phyloP scores from a whole-genome alignment of 2,329 filamentous ascomycete species.

The Stagonosporopsis rhizophila region DNA sequence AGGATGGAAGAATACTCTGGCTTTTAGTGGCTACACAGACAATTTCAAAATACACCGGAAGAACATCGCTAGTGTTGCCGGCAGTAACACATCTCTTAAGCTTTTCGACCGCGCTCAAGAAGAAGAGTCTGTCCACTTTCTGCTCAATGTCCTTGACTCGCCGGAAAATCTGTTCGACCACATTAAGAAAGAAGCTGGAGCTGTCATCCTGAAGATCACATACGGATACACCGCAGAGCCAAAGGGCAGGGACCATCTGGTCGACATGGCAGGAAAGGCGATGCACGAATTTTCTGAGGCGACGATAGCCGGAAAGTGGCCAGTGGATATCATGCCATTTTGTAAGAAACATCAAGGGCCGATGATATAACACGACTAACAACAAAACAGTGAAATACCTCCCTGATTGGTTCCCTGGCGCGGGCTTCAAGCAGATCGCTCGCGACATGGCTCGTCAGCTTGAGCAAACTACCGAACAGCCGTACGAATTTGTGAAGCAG shows the following conservation, averaged over 20 bases:
- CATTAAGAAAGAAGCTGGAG: conserved; percentile 38
- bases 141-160: conserved; percentile 32
- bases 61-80: conserved; percentile 38
- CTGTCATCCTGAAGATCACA: conserved; percentile 37
- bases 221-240: conserved; percentile 56
- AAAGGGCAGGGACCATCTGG: conserved; percentile 52
- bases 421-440: conserved; percentile 54
- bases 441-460: conserved; percentile 46
- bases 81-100: conserved; percentile 28
- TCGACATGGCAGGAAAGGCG: conserved; percentile 52
- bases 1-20: conserved; percentile 36
- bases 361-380: neutral
- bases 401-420: conserved; percentile 57
- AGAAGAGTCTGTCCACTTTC: conserved; percentile 38
- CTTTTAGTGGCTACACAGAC: conserved; percentile 30
- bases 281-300: conserved; percentile 53
- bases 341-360: conserved; percentile 31
- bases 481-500: conserved; percentile 54
- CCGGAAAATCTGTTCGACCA: conserved; percentile 36
- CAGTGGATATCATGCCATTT: conserved; percentile 57
- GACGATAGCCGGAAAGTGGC: conserved; percentile 53
- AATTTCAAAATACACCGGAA: conserved; percentile 34
- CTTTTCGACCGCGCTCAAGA: conserved; percentile 40
- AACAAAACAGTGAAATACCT: conserved; percentile 46
- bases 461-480: conserved; percentile 44